These are phyloP conservation scores for Diversispora eburnea DNA, from an alignment of 192 early-diverging fungal genomes.

Conservation along the genomic window DNA sequence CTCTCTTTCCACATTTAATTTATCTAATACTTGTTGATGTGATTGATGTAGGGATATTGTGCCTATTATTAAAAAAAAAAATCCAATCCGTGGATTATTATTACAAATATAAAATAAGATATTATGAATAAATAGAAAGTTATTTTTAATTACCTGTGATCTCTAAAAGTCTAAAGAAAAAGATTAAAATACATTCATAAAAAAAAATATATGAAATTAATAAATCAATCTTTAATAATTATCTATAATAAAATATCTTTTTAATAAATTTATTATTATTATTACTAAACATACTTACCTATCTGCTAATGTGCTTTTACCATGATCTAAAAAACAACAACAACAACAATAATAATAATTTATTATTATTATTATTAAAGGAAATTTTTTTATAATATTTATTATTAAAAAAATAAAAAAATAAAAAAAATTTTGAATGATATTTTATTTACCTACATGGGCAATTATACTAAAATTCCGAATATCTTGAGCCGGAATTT, in stretches of 20 bases:
- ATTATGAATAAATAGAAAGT: slow-evolving; percentile 37
- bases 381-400: no score
- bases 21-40: slow-evolving; percentile 83
- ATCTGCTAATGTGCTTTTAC: slow-evolving; percentile 91
- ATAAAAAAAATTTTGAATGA: no score
- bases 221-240: neutral
- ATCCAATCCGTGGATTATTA: no score
- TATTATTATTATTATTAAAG: neutral
- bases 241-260: neutral
- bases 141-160: slow-evolving; percentile 70
- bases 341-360: neutral
- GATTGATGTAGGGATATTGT: slow-evolving; percentile 21
- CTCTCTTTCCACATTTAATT: slow-evolving; percentile 92
- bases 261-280: no score
- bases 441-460: slow-evolving; percentile 56
- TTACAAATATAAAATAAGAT: neutral
- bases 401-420: no score
- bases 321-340: slow-evolving; percentile 59
- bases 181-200: neutral
- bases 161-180: slow-evolving; percentile 69
- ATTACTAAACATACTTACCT: slow-evolving; percentile 45
- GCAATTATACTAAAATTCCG: slow-evolving; percentile 92
- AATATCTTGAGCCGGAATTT: slow-evolving; percentile 75
- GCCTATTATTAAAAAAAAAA: neutral
- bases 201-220: neutral